Conservation (phyloP, 768 basidiomycete species). For the Mycena leptocephala region DNA sequence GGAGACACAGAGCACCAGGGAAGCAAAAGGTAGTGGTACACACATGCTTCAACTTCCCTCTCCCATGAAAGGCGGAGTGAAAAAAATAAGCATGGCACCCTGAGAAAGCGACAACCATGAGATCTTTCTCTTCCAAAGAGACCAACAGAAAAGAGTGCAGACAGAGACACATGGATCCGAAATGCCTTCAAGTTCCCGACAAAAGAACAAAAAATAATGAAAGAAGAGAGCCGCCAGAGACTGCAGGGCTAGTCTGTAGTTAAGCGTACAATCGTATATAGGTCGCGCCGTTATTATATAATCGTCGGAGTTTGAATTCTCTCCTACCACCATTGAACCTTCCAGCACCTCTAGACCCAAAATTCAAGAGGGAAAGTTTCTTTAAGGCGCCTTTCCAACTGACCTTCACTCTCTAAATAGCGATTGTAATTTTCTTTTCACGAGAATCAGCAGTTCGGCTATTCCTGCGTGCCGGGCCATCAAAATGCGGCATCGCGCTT, state of each 20-base stretch:
- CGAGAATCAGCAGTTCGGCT: background rate
- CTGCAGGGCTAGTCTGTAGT: too few relatives aligned
- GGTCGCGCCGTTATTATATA: background rate
- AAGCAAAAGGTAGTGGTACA: conserved; percentile 1
- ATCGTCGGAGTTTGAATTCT: background rate
- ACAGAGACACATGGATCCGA: too few relatives aligned
- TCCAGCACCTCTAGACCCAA: background rate
- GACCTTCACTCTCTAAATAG: background rate
- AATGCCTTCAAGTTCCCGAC: too few relatives aligned
- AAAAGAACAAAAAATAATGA: too few relatives aligned
- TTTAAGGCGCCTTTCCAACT: background rate
- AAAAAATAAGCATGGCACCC: background rate
- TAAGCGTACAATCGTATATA: background rate
- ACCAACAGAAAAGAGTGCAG: background rate
- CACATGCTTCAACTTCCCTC: background rate
- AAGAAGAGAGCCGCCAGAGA: too few relatives aligned
- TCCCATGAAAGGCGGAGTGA: conserved; percentile 1
- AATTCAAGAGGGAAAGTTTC: background rate
- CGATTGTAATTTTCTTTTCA: background rate
- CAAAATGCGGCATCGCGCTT: too few relatives aligned
- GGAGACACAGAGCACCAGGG: background rate
- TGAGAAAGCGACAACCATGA: background rate
- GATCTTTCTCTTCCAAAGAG: background rate
- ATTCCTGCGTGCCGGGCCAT: background rate
- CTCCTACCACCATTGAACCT: background rate